Evolutionary conservation across 2,329 filamentous ascomycete genomes (phyloP).

Genomic region (Stagonosporopsis chrysanthemi): DNA sequence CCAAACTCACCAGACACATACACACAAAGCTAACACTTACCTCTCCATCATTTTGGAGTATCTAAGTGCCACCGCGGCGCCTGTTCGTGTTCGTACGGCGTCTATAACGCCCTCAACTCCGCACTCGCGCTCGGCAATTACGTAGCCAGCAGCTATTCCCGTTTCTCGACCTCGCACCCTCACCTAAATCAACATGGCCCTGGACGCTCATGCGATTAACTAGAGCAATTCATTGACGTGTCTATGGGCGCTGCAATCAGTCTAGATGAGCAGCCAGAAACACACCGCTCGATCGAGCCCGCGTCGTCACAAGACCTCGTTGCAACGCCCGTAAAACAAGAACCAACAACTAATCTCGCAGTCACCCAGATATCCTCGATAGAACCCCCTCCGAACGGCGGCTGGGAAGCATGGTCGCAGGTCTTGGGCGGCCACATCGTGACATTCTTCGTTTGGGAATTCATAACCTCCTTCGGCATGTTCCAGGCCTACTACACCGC

Average conservation of each 20-base stretch:
- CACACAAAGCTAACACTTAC: neutral
- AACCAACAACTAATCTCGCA: constrained; percentile 1
- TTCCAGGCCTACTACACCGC: constrained; percentile 58
- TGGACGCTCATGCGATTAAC: neutral
- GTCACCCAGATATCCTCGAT: constrained; percentile 16
- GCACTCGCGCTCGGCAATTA: constrained; percentile 9
- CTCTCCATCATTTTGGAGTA: neutral
- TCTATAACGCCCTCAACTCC: neutral
- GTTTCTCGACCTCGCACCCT: neutral
- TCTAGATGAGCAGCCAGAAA: constrained; percentile 3
- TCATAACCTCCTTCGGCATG: constrained; percentile 53
- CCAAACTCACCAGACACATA: neutral
- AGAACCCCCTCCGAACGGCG: constrained; percentile 50
- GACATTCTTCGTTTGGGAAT: constrained; percentile 50
- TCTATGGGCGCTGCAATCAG: neutral
- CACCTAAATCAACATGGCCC: neutral
- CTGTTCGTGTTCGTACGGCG: neutral
- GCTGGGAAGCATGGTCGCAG: constrained; percentile 44
- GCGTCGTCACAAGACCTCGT: neutral
- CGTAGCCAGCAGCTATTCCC: constrained; percentile 7
- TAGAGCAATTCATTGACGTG: too few species aligned
- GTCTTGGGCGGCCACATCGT: constrained; percentile 41
- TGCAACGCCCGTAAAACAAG: neutral
- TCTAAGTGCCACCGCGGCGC: neutral
- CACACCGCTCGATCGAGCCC: neutral